Percentiles rank a stretch among this genome's conserved stretches.
Conservation (phyloP, 345 rosid species). For the Pistacia atlantica region DNA sequence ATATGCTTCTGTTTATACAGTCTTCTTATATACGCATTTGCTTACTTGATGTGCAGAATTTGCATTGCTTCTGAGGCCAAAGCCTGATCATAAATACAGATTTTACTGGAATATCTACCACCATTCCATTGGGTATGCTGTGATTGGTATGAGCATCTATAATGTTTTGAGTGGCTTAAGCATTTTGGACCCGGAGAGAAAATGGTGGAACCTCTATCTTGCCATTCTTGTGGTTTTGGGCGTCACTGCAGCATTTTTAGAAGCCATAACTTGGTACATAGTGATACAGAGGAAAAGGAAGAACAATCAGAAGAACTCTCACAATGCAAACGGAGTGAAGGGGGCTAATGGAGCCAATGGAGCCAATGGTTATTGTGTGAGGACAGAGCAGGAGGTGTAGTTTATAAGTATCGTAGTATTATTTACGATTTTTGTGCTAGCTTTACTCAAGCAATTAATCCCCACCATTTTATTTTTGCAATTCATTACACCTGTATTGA, state of each 20-base stretch:
- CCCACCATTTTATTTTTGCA: too few species aligned
- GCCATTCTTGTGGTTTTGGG: conserved; percentile 56
- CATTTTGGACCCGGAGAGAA: conserved; percentile 46
- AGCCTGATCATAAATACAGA: conserved; percentile 77
- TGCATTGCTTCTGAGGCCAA: conserved; percentile 81
- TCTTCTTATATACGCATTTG: neutral
- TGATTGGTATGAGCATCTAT: conserved; percentile 44
- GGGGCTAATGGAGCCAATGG: conserved; percentile 5
- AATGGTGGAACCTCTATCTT: conserved; percentile 57
- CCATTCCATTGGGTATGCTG: conserved; percentile 61
- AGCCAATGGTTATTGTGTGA: conserved; percentile 18
- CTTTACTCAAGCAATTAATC: too few species aligned
- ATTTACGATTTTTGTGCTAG: too few species aligned
- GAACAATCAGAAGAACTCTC: conserved; percentile 31
- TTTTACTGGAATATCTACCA: conserved; percentile 84
- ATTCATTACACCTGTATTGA: neutral
- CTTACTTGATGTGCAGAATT: conserved; percentile 31
- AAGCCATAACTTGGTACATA: conserved; percentile 63
- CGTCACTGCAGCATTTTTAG: conserved; percentile 40
- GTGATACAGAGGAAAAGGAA: conserved; percentile 56
- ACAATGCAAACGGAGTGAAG: conserved; percentile 34
- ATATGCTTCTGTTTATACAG: neutral
- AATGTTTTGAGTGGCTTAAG: conserved; percentile 71
- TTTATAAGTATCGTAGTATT: neutral
- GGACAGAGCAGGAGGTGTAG: neutral